Base-by-base conservation (phyloP, 2,329 filamentous ascomycete species). In the Sporothrix variecibatus region DNA sequence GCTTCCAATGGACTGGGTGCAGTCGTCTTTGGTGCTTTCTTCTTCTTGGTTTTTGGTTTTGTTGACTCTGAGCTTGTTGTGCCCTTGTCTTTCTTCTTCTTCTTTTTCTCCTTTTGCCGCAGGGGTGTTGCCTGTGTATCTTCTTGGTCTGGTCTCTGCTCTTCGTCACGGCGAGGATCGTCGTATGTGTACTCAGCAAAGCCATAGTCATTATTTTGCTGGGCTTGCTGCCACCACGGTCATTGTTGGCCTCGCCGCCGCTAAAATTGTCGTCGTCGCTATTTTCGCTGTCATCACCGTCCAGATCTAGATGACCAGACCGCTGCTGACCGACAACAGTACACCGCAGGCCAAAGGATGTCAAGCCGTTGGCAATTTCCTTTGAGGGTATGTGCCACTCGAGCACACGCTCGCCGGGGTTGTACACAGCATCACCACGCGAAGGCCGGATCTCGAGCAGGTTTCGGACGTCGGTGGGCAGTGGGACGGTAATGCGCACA, bases 361-460 rank as follows among this genome's bases (percentile, higher is more conserved):
- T 88, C 20, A 88, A 87, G 1, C 92, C 87, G 0, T 88, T 87
- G 0, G 89, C 87, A 2, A 94, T 87, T 73, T 97, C 94, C 82
- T 94, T 95, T 31, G 89, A 88, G 0, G 91, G 89, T 56, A 98
- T 90, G 74, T 91, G 89, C 95, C 95, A 98, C 81, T 97, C 93
- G 9, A 98, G 85, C 1, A 88, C 82, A 65, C 88, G 87, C 70
- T 93, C 94, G 1, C 90, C 90, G 0, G 92, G 90, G 72, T 89
- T 92, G 83, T 94, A 98, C 73, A 88, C 90, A 2, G 94, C 94
- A 77, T 98, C 95, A 49, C 95, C 95, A 77, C 90, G 91, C 77
- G 90, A 93, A 1, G 94, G 89, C 73, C 94, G 89, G 72, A 98
- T 87, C 79, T 98, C 95, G 5, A 90, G 91, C 20, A 98, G 85